Base-by-base conservation (phyloP, 306 rosid genomes). In the Carpinus fangiana region DNA sequence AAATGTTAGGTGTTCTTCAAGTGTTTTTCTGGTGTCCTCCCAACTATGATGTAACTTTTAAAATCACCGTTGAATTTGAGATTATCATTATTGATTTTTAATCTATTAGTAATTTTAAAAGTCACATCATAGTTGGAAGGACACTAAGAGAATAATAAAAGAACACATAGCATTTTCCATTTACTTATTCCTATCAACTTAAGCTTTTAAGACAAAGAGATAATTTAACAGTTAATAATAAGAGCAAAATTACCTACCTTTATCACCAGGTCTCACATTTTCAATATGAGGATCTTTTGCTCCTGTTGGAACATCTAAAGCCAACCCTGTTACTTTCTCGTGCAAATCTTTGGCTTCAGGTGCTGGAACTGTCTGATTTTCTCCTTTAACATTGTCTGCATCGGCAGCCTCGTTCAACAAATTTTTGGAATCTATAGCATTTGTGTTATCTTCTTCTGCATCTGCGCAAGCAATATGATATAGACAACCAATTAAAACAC, bases 371-470 rank as follows among this genome's bases (percentile, higher is more conserved):
- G 61, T 53, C 73, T 81, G 81, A 76, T 80, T 74, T 74, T 77
- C 75, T 61, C 21, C 89, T 68, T 86, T 55, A 1, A 34, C 68
- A 71, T 66, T 76, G 73, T 83, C 90, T 23, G 3, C 75, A 60
- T 9, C 68, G 56, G 57, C 47, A 54, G 79, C 81, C 71, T 84
- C 84, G 55, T 66, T 76, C 50, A 71, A 26, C 70, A 73, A 47
- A 2, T 73, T 72, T 60, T 81, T 75, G 34, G 69, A 84, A 77
- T 59, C 85, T 70, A 87, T 88, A 73, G 67, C 90, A 28, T 76
- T 65, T 23, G 36, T 34, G 80, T 82, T 81, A 60, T 85, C 89
- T 74, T 91, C 97, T 72, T 90, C 98, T 93, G 82, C 83, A 83
- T 64, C 64, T 81, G 28, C 18, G 36, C 13, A 76, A 67, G 69